A percentile compares a stretch with the other conserved stretches of the same genome.
phyloP scores from a whole-genome alignment of 139 green algal species.

The Pleodorina starrii region DNA sequence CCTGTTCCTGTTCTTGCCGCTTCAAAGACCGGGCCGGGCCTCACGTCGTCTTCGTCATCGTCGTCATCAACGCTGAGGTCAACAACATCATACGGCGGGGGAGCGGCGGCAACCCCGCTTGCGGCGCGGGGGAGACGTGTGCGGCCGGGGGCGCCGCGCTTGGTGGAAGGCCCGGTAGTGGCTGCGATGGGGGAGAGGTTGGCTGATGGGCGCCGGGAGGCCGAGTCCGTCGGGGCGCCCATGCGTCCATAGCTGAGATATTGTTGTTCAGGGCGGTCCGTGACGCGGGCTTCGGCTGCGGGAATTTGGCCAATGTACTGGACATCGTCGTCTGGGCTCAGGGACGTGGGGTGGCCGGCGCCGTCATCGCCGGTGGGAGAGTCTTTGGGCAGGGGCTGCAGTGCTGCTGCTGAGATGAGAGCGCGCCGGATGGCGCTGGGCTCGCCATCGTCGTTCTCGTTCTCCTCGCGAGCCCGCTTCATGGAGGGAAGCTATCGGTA shows the following conservation, averaged over 20 bases:
- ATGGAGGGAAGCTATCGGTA: too few species aligned
- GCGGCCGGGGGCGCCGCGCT: too few species aligned
- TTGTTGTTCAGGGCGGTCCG: too few species aligned
- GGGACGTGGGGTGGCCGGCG: not conserved
- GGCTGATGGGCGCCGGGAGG: too few species aligned
- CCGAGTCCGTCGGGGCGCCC: too few species aligned
- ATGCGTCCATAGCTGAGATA: too few species aligned
- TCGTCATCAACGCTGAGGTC: slow-evolving; percentile 24
- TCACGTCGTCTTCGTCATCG: not conserved
- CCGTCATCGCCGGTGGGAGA: not conserved
- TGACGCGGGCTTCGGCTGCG: not conserved
- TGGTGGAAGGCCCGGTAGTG: too few species aligned
- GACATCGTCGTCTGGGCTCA: slow-evolving; percentile 19
- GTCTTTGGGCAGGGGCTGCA: not conserved
- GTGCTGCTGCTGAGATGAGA: not conserved
- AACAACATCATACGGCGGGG: not conserved
- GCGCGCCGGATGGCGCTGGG: not conserved
- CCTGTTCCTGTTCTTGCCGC: too few species aligned
- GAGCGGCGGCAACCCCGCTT: not conserved
- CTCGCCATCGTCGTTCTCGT: not conserved
- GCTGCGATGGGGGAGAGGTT: too few species aligned
- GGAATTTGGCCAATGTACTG: not conserved
- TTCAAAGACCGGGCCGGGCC: too few species aligned
- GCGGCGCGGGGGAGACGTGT: too few species aligned
- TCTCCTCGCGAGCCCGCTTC: too few species aligned